Conservation (phyloP, 2,329 filamentous ascomycete species). For the Ophiostoma novo-ulmi region DNA sequence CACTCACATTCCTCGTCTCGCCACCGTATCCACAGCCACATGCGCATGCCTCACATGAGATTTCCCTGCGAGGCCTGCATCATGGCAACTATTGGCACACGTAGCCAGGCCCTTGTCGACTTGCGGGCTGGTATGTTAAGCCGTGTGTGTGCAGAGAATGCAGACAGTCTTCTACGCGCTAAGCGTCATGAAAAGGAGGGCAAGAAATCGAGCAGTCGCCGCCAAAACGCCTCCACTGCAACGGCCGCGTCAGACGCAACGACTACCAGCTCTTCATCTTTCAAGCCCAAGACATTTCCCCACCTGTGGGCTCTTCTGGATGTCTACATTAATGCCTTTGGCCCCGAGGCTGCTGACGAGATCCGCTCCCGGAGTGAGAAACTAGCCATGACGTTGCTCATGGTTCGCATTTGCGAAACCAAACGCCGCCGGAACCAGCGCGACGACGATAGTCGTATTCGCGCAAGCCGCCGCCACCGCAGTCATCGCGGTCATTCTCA, state of each 20-base stretch:
- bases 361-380: conserved; percentile 18
- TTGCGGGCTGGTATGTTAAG: conserved; percentile 42
- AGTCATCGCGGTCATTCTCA: not conserved
- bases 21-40: not conserved
- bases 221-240: not conserved
- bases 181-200: not conserved
- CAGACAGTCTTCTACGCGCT: not conserved
- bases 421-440: conserved; percentile 15
- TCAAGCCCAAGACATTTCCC: not conserved
- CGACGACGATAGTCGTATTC: conserved; percentile 15
- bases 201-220: not conserved
- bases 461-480: conserved; percentile 16
- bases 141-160: conserved; percentile 31
- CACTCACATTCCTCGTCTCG: not conserved
- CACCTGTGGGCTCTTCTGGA: conserved; percentile 39
- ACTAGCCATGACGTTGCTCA: conserved; percentile 14
- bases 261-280: not conserved
- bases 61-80: conserved; percentile 50
- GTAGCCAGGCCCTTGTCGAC: conserved; percentile 40
- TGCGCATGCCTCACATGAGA: conserved; percentile 23
- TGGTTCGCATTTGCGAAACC: conserved; percentile 24
- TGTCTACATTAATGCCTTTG: conserved; percentile 39
- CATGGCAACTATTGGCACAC: conserved; percentile 45
- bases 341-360: conserved; percentile 10
- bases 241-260: not conserved